Evolutionary conservation across 116 monocot species (phyloP), one percentile per base, ranked within the genome.

Genomic region (Posidonia oceanica): DNA sequence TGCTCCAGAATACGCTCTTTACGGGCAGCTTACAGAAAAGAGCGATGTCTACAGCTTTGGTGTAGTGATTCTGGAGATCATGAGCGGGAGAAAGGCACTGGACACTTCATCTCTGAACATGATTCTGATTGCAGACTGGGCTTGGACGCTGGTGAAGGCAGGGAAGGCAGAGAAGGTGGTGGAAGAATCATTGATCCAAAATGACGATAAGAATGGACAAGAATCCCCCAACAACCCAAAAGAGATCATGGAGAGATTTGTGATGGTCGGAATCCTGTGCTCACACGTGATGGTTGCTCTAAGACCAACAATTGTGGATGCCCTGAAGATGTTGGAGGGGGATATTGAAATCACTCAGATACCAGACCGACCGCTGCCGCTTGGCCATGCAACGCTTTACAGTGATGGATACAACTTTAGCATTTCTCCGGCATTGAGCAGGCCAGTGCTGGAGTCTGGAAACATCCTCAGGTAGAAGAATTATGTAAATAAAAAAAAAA

Each of bases 41-140:
- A 94, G 94, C 71, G 94, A 94, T 40, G 94, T 94, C 3, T 94
- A 94, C 66, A 90, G 94, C 80, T 94, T 94, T 52, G 94, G 94
- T 22, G 82, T 94, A 29, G 73, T 90, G 41, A 29, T 94, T 52
- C 69, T 94, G 56, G 94, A 94, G 83, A 74, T 85, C 36, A 86
- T 93, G 93, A 84, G 84, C 60, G 93, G 93, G 15, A 63, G 84
- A 53, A 80, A 67, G 63, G 93, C 86, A 12, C 73, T 93, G 53
- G 86, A 86, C 73, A 78, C 66, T 63, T 71, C 84, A 16, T 68
- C 72, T 23, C 40, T 3, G 71, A 66, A 40, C 57, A 6, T 77
- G 41, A 84, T 87, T 42, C 73, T 87, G 56, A 74, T 93, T 37
- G 83, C 89, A 3, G 93, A 89, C 71, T 93, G 89, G 93, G 86